These are phyloP conservation scores for Solanum tacnaense DNA, from an alignment of 257 asterid species.

Conservation along the genomic window DNA sequence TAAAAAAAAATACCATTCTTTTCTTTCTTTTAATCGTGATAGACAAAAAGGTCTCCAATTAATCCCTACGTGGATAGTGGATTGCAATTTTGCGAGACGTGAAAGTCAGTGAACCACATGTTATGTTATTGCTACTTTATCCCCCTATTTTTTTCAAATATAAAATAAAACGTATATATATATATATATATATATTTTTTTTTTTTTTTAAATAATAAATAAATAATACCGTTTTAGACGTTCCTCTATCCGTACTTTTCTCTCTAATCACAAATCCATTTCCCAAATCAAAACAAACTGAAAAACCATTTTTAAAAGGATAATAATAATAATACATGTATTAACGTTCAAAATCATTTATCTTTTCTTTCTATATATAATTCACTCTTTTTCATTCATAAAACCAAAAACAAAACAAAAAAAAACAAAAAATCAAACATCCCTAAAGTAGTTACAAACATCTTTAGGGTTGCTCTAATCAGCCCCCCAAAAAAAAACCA, in stretches of 20 bases:
- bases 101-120: neutral
- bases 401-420: neutral
- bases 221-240: neutral
- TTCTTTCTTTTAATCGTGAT: neutral
- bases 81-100: neutral
- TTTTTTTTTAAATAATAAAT: neutral
- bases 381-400: neutral
- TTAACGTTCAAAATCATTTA: neutral
- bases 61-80: neutral
- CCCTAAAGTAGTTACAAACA: neutral
- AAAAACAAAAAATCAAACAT: neutral
- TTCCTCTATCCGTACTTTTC: neutral
- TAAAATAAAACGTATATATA: too few species aligned
- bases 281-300: neutral
- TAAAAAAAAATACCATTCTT: too few species aligned
- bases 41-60: neutral
- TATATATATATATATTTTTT: too few species aligned
- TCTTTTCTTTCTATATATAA: neutral
- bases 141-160: too few species aligned
- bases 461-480: constrained; percentile 1
- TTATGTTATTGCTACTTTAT: neutral
- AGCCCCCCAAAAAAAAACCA: neutral
- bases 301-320: neutral
- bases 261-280: neutral
- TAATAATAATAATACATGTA: neutral